A percentile compares a stretch with the other conserved stretches of the same genome.
phyloP scores from a whole-genome alignment of 1,139 yeast genomes.

The Suhomyces ambrosiae region DNA sequence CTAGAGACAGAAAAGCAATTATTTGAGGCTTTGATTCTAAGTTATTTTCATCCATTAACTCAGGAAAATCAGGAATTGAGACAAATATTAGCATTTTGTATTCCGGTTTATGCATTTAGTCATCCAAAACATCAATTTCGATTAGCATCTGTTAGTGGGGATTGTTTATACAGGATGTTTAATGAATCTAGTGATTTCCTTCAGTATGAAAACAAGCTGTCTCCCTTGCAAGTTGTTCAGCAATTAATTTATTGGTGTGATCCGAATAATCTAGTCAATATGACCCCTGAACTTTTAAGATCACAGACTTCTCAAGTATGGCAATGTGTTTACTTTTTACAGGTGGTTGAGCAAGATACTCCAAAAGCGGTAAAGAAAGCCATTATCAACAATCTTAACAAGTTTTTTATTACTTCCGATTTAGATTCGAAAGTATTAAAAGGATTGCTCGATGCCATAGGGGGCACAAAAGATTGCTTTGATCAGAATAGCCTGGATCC shows the following conservation, averaged over 20 bases:
- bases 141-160: conserved; percentile 65
- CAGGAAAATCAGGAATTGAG: conserved; percentile 65
- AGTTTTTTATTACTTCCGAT: conserved; percentile 40
- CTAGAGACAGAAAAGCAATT: conserved; percentile 43
- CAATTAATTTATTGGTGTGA: conserved; percentile 88
- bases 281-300: conserved; percentile 40
- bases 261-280: conserved; percentile 66
- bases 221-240: conserved; percentile 66
- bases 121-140: conserved; percentile 72
- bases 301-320: conserved; percentile 56
- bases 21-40: conserved; percentile 68
- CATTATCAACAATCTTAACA: conserved; percentile 54
- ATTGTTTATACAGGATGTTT: conserved; percentile 62
- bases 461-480: conserved; percentile 34
- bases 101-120: conserved; percentile 88
- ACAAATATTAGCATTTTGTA: conserved; percentile 83
- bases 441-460: conserved; percentile 37
- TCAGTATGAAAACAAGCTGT: conserved; percentile 32
- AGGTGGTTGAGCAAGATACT: conserved; percentile 52
- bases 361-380: conserved; percentile 58
- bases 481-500: conserved; percentile 28
- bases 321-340: conserved; percentile 59
- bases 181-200: conserved; percentile 38
- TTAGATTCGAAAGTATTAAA: conserved; percentile 33
- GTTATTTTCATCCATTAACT: conserved; percentile 74